Conservation (phyloP, 139 green algal genomes). For the Coelastrella sp. region DNA sequence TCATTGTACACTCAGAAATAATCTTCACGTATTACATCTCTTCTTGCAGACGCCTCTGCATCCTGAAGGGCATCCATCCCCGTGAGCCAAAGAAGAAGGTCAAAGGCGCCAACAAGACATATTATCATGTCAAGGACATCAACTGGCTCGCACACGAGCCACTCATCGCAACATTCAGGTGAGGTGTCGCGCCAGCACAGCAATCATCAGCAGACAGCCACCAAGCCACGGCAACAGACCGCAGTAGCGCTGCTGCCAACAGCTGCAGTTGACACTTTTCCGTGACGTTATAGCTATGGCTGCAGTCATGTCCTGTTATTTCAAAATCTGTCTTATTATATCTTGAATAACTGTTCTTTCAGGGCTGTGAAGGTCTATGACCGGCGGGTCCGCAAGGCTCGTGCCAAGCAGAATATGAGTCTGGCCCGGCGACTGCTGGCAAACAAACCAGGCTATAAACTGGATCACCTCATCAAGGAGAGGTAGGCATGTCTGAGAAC, state of each 20-base stretch:
- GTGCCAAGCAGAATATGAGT: constrained; percentile 80
- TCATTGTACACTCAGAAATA: not conserved
- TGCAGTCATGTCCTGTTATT: too few relatives aligned
- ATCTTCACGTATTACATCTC: not conserved
- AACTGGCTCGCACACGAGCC: constrained; percentile 97
- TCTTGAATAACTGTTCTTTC: not conserved
- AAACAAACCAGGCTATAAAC: constrained; percentile 76
- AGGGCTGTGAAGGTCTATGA: constrained; percentile 74
- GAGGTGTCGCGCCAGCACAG: not conserved
- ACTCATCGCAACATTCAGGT: constrained; percentile 91
- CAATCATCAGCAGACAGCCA: too few relatives aligned
- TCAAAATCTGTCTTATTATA: too few relatives aligned
- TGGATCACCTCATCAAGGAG: constrained; percentile 97
- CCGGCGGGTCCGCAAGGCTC: constrained; percentile 84
- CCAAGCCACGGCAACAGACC: not conserved
- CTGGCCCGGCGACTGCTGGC: constrained; percentile 75
- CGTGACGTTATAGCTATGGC: too few relatives aligned
- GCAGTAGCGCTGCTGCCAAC: not conserved
- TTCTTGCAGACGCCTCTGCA: constrained; percentile 90
- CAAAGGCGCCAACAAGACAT: constrained; percentile 96
- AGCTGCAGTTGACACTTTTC: not conserved
- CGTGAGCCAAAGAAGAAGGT: constrained; percentile 98
- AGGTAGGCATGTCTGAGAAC: constrained; percentile 56
- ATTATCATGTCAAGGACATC: constrained; percentile 99
- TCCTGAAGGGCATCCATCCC: constrained; percentile 98